These are phyloP conservation scores for Beta macrorhiza DNA, from an alignment of 179 eudicot species.

Conservation along the genomic window DNA sequence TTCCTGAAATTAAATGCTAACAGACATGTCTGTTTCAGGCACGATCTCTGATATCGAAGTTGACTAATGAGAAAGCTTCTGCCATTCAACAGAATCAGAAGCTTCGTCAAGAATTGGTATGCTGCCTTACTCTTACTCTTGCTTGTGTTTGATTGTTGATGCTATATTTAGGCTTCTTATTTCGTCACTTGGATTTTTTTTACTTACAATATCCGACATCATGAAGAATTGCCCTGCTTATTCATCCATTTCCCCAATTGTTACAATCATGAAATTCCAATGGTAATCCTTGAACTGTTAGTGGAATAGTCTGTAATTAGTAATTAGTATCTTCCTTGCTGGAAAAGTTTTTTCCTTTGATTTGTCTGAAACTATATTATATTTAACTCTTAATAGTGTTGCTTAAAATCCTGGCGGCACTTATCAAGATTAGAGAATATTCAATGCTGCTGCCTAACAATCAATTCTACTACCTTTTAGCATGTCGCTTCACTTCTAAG, in stretches of 20 bases:
- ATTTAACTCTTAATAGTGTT: too few relatives aligned
- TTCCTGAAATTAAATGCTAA: conserved; percentile 4
- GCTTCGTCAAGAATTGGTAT: conserved; percentile 80
- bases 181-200: background rate
- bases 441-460: too few relatives aligned
- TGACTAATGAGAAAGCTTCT: conserved; percentile 75
- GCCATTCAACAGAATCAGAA: conserved; percentile 68
- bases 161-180: background rate
- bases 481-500: too few relatives aligned
- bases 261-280: background rate
- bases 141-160: conserved; percentile 7
- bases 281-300: background rate
- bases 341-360: background rate
- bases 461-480: too few relatives aligned
- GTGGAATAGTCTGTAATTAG: too few relatives aligned
- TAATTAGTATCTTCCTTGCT: too few relatives aligned
- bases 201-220: background rate
- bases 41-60: conserved; percentile 55
- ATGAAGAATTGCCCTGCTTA: background rate
- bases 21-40: conserved; percentile 36
- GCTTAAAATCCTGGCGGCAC: too few relatives aligned
- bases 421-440: too few relatives aligned
- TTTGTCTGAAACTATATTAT: too few relatives aligned
- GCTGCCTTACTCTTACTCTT: conserved; percentile 9
- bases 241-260: background rate